phyloP scores from a whole-genome alignment of 2,329 filamentous ascomycete genomes.

The Trichoderma endophyticum region DNA sequence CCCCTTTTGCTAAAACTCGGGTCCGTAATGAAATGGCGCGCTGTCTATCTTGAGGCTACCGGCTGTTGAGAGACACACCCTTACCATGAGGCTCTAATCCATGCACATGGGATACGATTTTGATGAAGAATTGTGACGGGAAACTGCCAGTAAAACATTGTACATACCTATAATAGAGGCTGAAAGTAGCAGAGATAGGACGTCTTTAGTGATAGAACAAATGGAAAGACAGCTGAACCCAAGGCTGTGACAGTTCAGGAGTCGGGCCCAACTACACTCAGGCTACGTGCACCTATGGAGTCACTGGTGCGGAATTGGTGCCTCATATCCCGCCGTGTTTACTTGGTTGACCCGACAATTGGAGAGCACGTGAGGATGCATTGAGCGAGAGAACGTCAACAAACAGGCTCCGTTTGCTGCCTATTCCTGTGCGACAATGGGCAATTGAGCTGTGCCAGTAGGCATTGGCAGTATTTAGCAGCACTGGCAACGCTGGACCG shows the following conservation, averaged over 20 bases:
- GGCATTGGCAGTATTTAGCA: neutral
- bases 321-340: neutral
- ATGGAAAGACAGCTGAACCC: neutral
- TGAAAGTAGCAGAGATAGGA: neutral
- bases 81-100: neutral
- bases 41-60: neutral
- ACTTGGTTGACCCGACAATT: constrained; percentile 9
- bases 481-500: neutral
- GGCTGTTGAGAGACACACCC: neutral
- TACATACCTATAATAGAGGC: neutral
- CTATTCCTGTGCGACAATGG: neutral
- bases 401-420: neutral
- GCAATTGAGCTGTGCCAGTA: neutral
- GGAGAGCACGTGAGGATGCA: constrained; percentile 3
- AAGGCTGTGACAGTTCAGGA: neutral
- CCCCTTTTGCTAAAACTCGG: neutral
- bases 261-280: neutral
- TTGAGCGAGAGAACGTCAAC: neutral
- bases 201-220: neutral
- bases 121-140: neutral
- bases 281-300: neutral
- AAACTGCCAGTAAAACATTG: neutral
- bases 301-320: neutral
- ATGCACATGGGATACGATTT: neutral
- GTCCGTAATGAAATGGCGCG: neutral